Evolutionary conservation across 805 yeast genomes (phyloP).

Genomic region (Candida fluviatilis): DNA sequence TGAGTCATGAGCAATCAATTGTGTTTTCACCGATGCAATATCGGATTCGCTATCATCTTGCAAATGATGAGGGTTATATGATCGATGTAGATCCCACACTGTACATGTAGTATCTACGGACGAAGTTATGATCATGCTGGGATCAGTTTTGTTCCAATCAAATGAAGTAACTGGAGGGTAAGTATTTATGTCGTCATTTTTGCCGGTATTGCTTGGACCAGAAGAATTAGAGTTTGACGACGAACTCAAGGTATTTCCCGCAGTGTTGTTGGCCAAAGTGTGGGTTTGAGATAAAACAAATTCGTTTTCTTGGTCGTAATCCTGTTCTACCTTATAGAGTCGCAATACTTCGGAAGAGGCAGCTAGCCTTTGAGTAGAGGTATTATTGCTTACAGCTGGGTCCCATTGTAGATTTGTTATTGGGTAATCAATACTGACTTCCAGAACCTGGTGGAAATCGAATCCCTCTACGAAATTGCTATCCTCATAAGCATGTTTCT

Average conservation of each 20-base stretch:
- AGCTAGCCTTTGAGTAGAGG: slow-evolving; percentile 47
- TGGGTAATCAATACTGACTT: slow-evolving; percentile 58
- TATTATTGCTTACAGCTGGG: slow-evolving; percentile 37
- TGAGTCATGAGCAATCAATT: slow-evolving; percentile 92
- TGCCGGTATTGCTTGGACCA: slow-evolving; percentile 11
- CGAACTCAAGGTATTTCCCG: slow-evolving; percentile 11
- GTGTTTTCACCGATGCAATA: slow-evolving; percentile 75
- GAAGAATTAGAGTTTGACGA: slow-evolving; percentile 5
- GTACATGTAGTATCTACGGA: slow-evolving; percentile 97
- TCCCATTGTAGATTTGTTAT: slow-evolving; percentile 75
- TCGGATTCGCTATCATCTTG: slow-evolving; percentile 19
- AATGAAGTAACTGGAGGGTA: slow-evolving; percentile 90
- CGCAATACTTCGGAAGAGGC: slow-evolving; percentile 71
- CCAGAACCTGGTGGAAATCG: slow-evolving; percentile 47
- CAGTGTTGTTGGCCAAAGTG: slow-evolving; percentile 34
- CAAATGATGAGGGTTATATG: slow-evolving; percentile 10
- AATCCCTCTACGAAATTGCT: slow-evolving; percentile 23
- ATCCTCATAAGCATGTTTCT: background rate
- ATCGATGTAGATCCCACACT: slow-evolving; percentile 74
- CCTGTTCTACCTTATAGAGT: slow-evolving; percentile 52
- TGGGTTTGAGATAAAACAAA: slow-evolving; percentile 38
- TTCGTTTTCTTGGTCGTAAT: slow-evolving; percentile 37
- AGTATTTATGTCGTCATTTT: slow-evolving; percentile 38
- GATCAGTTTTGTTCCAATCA: slow-evolving; percentile 82
- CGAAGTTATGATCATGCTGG: slow-evolving; percentile 71